These are phyloP conservation scores for Scedosporium boydii DNA, from an alignment of 2,329 filamentous ascomycete genomes.

Conservation along the genomic window DNA sequence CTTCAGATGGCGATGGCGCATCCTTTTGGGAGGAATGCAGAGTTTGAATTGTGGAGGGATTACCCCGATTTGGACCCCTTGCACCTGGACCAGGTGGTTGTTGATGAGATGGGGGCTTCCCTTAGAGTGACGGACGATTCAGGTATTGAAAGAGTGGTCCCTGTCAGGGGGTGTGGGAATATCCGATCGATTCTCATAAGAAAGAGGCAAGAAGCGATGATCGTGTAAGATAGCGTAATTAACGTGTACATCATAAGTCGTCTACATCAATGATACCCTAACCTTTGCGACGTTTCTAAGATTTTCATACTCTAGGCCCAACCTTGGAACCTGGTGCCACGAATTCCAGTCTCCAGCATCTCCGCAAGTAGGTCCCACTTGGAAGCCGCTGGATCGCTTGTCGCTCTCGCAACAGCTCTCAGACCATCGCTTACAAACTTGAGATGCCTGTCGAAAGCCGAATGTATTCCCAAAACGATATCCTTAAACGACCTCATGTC, in stretches of 20 bases:
- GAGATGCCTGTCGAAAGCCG: conserved; percentile 55
- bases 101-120: background rate
- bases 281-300: background rate
- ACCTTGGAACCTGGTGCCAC: background rate
- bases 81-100: conserved; percentile 15
- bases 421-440: conserved; percentile 65
- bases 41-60: conserved; percentile 65
- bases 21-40: conserved; percentile 17
- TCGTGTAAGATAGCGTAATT: background rate
- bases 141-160: conserved; percentile 6
- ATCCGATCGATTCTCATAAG: conserved; percentile 33
- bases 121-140: conserved; percentile 14
- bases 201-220: background rate
- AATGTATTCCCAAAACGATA: conserved; percentile 45
- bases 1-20: conserved; percentile 32
- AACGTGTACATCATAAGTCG: conserved; percentile 1
- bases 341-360: conserved; percentile 50
- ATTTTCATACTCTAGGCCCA: background rate
- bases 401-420: conserved; percentile 64
- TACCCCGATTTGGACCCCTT: conserved; percentile 36
- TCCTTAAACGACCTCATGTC: conserved; percentile 35
- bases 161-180: conserved; percentile 35
- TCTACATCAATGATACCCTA: background rate
- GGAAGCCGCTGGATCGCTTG: conserved; percentile 46
- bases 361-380: conserved; percentile 78